Evolutionary conservation across 2,329 filamentous ascomycete genomes (phyloP), one percentile per base, ranked within the genome.

Genomic region (Scedosporium aurantiacum): DNA sequence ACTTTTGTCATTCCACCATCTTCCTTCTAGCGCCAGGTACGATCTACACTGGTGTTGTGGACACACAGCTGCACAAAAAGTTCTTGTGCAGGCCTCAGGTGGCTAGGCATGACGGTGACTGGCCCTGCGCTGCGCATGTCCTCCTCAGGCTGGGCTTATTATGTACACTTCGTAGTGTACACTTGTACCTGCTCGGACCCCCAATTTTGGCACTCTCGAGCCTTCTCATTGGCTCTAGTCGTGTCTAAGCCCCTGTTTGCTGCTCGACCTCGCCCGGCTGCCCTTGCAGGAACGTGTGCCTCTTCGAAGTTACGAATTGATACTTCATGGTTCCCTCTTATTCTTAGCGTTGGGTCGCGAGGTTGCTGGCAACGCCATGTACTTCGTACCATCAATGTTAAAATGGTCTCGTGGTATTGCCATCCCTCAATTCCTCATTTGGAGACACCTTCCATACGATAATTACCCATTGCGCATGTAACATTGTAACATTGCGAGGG

Each of bases 171-270:
- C n/a, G n/a, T n/a, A n/a, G n/a, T n/a, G 50, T 25, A 50, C 45
- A 2, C 18, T 50, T 27, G 25, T 27, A 23, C 32, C 37, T 57
- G 59, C 45, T 56, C 27, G 50, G 58, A 40, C 47, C 32, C 59
- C 23, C 23, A 16, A 16, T 18, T 25, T 37, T 8, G 16, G 12
- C 25, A 14, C 16, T 3, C 14, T 56, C 6, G 12, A 23, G 21
- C 21, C 27, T 54, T 25, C 21, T 57, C 52, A 61, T 61, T 61
- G 59, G 59, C 37, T 23, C 23, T 43, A 41, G 10, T 23, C 43
- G 27, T 47, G 27, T 40, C 58, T 21, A 60, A 55, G 45, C 58
- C 58, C 56, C 23, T 14, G 18, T 37, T 21, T 21, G 16, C 23
- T 16, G 10, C 12, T 37, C 32, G 32, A 37, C 10, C 32, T 37